Percentiles rank a stretch among this genome's conserved stretches.
phyloP scores from a whole-genome alignment of 345 rosid genomes.

The Erucastrum elatum region DNA sequence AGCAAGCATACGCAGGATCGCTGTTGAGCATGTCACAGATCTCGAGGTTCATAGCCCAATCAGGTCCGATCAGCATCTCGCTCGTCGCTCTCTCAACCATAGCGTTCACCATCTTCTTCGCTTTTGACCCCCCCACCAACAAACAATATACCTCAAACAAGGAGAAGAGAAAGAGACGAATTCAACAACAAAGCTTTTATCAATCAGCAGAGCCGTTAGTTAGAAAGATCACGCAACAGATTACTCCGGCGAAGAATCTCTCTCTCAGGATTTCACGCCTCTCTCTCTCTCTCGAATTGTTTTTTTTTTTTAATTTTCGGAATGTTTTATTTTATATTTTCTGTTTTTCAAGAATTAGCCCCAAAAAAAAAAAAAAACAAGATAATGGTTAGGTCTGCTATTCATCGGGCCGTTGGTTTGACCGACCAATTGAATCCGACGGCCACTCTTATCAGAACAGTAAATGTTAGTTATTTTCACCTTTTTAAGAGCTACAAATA shows the following conservation, averaged over 20 bases:
- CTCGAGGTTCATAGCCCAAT: constrained; percentile 99
- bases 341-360: not conserved
- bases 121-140: constrained; percentile 5
- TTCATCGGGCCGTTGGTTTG: constrained; percentile 32
- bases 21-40: constrained; percentile 97
- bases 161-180: not conserved
- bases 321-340: constrained; percentile 4
- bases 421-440: constrained; percentile 40
- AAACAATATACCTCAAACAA: constrained; percentile 2
- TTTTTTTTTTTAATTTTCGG: constrained; percentile 11
- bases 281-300: constrained; percentile 20
- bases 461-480: constrained; percentile 11
- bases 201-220: constrained; percentile 2
- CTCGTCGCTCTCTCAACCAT: constrained; percentile 99
- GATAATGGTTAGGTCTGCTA: constrained; percentile 9
- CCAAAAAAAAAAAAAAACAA: not conserved
- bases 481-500: not conserved
- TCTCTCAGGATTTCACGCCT: constrained; percentile 34
- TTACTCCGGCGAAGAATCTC: constrained; percentile 46
- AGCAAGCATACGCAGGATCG: constrained; percentile 70
- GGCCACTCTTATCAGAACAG: constrained; percentile 23
- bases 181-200: not conserved
- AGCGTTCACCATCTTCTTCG: constrained; percentile 82
- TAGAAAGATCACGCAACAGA: constrained; percentile 36
- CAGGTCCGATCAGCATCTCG: constrained; percentile 99